Evolutionary conservation across 2,329 filamentous ascomycete species (phyloP).

Genomic region (Westerdykella ornata): DNA sequence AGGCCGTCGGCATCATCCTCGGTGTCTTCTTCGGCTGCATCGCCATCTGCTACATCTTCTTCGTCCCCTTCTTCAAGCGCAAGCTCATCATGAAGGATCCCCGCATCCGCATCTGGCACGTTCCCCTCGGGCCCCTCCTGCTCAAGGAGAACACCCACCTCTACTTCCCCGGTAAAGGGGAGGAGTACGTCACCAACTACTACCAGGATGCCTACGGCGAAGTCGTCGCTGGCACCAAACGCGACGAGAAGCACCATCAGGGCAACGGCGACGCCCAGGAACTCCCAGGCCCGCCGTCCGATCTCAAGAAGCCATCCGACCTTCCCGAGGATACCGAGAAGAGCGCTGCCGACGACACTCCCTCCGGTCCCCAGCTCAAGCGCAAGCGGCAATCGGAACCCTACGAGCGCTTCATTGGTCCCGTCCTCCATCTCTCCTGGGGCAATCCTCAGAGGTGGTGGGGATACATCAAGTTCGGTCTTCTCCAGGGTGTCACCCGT

Average conservation of each 20-base stretch:
- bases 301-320: conserved; percentile 9
- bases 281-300: conserved; percentile 1
- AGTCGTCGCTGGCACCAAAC: conserved; percentile 15
- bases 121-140: conserved; percentile 36
- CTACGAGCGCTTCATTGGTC: conserved; percentile 31
- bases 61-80: conserved; percentile 24
- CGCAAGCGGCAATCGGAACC: conserved; percentile 26
- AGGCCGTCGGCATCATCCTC: conserved; percentile 22
- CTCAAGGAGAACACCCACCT: conserved; percentile 36
- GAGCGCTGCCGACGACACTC: conserved; percentile 8
- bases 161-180: conserved; percentile 37
- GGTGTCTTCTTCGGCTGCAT: conserved; percentile 22
- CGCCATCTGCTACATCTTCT: conserved; percentile 21
- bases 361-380: conserved; percentile 6
- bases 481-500: conserved; percentile 41
- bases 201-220: conserved; percentile 31
- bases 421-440: conserved; percentile 30
- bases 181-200: conserved; percentile 38
- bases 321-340: conserved; percentile 8
- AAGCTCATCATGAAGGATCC: conserved; percentile 23
- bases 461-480: conserved; percentile 40
- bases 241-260: conserved; percentile 8
- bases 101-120: conserved; percentile 21
- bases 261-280: conserved; percentile 3
- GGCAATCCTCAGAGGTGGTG: conserved; percentile 26